Base-by-base conservation (phyloP, 352 stramenopile species). In the Pythium rhizo-oryzae region DNA sequence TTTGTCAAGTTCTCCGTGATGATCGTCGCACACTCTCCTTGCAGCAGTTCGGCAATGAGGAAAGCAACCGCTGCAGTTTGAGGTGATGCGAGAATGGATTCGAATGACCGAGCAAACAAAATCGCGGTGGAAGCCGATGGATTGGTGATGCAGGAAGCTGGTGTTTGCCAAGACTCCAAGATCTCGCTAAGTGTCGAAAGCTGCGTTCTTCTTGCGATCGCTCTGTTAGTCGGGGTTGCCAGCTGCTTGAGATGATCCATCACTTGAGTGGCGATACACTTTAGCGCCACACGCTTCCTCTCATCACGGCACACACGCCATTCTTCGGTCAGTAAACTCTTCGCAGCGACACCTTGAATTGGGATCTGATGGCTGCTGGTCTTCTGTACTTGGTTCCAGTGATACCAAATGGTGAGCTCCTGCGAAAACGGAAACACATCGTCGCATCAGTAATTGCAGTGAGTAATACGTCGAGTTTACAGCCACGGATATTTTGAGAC, bases 361-460 rank as follows among this genome's bases (percentile, higher is more conserved):
- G 82, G 79, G n/a, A 93, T 77, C 44, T 69, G 46, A 54, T 66
- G 64, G 15, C 4, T 59, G 16, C 46, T 11, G 8, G 52, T 28
- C 43, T 57, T 68, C 30, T 72, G 62, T 21, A 21, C 16, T 44
- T 80, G 69, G 16, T 77, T 78, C 77, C 81, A 92, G 19, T 76
- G 79, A 5, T 62, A 62, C 87, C 87, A 94, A 21, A 93, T 80
- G 49, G 85, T 82, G 1, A 93, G 71, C 63, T 94, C 87, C 84
- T 93, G 58, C 13, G 28, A 33, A 47, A 5, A 11, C 49, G 16
- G 19, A 62, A 43, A 1, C 18, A 52, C 3, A 61, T 12, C 54
- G 55, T 49, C 8, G 71, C 33, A 39, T 23, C 24, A 61, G 47
- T 41, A 49, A 2, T 4, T 21, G 33, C 15, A 11, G 23, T 9